Base-by-base conservation (phyloP, 495 filamentous ascomycete genomes). In the Lasiosphaeris hirsuta region DNA sequence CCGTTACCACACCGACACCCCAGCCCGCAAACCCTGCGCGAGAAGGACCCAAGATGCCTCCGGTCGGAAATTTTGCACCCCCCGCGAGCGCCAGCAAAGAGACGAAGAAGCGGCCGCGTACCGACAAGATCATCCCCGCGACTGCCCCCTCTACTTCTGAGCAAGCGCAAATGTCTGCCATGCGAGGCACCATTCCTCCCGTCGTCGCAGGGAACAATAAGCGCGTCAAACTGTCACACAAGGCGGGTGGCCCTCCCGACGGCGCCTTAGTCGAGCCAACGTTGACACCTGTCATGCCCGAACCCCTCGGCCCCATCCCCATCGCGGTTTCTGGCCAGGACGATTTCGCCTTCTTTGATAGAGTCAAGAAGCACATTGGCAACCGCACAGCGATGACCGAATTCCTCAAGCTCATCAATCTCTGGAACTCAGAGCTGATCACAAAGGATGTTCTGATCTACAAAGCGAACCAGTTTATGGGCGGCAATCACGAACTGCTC, bases 361-460 rank as follows among this genome's bases (percentile, higher is more conserved):
- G 91, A 11, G 91, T 94, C 45, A 97, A 96, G 81, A 99, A 99
- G 71, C 92, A 86, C 70, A 89, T 99, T 58, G 84, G 84, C 39
- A 97, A 97, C 68, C 90, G 96, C 66, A 87, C 88, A 53, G 88
- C 85, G 10, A 94, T 90, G 77, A 91, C 86, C 60, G 95, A 99
- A 64, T 97, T 97, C 71, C 75, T 97, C 57, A 97, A 97, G 72
- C 81, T 97, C 3, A 90, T 92, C 73, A 97, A 97, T 57, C 78
- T 99, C 30, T 97, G 90, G 72, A 91, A 88, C 7, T 88, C 92
- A 60, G 92, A 94, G 58, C 76, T 97, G 10, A 91, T 99, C 58
- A 90, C 90, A 63, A 88, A 86, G 42, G 82, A 88, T 41, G 79
- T 88, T 37, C 78, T 99, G 8, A 81, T 91, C 8, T 84, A 89